phyloP scores from a whole-genome alignment of 495 filamentous ascomycete genomes.

The Talaromyces trachyspermus region DNA sequence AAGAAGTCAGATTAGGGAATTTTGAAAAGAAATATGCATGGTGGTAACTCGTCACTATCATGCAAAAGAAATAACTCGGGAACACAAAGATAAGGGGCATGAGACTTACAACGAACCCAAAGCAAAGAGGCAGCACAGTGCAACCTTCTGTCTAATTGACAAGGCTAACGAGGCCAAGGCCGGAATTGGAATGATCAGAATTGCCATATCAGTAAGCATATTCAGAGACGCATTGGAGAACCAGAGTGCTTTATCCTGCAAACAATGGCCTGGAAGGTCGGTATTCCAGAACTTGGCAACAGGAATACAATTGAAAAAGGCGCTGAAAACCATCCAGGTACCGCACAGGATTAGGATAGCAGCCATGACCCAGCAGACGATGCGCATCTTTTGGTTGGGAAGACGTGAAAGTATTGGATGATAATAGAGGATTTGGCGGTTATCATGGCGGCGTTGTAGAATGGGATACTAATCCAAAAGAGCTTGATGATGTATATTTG shows the following conservation, averaged over 20 bases:
- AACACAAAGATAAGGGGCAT: neutral
- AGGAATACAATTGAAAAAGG: constrained; percentile 39
- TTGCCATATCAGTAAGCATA: constrained; percentile 43
- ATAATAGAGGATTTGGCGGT: constrained; percentile 46
- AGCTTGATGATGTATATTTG: constrained; percentile 23
- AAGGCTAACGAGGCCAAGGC: constrained; percentile 40
- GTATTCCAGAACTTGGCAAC: constrained; percentile 39
- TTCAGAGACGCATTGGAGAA: constrained; percentile 47
- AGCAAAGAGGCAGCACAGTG: constrained; percentile 41
- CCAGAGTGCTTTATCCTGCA: constrained; percentile 36
- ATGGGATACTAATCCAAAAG: constrained; percentile 39
- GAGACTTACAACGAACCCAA: constrained; percentile 43
- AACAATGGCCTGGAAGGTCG: constrained; percentile 25
- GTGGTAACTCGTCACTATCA: neutral
- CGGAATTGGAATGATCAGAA: constrained; percentile 44
- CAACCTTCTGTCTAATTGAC: constrained; percentile 38
- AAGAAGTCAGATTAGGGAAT: constrained; percentile 1
- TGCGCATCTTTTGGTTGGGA: constrained; percentile 31
- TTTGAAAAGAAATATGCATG: too few relatives aligned
- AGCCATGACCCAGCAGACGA: constrained; percentile 38
- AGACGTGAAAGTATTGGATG: constrained; percentile 42
- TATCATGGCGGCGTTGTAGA: constrained; percentile 43
- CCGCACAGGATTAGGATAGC: constrained; percentile 32
- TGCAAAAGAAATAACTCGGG: too few relatives aligned
- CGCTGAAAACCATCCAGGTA: constrained; percentile 36